Conservation (phyloP, 768 basidiomycete species). For the Lentinula boryana region DNA sequence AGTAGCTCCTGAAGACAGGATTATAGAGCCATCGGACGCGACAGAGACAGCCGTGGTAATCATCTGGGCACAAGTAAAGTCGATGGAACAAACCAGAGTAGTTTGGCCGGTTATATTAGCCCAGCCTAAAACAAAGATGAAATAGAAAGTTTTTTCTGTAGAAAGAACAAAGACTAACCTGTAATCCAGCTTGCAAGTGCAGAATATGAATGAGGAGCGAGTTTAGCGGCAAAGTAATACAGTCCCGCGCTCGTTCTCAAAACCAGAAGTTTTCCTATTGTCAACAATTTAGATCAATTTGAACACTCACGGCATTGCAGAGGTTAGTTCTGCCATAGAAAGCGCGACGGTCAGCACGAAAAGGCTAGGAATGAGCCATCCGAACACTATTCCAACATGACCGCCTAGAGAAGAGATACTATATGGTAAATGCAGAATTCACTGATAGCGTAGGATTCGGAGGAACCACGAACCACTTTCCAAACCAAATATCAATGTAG, state of each 20-base stretch:
- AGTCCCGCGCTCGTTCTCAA: conserved; percentile 69
- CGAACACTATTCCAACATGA: conserved; percentile 73
- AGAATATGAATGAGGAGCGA: conserved; percentile 57
- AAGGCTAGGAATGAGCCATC: conserved; percentile 66
- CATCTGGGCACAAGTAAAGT: conserved; percentile 77
- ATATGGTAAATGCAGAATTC: neutral
- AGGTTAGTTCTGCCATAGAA: conserved; percentile 69
- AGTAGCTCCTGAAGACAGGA: conserved; percentile 54
- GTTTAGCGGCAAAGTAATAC: conserved; percentile 73
- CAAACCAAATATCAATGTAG: conserved; percentile 60
- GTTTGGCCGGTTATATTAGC: conserved; percentile 71
- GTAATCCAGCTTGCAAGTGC: conserved; percentile 64
- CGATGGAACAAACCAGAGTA: conserved; percentile 67
- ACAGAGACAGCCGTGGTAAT: conserved; percentile 68
- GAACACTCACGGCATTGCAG: conserved; percentile 65
- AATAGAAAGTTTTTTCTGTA: neutral
- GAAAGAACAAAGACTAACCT: conserved; percentile 17
- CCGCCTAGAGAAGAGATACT: conserved; percentile 42
- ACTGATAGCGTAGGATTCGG: neutral
- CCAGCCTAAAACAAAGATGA: conserved; percentile 42
- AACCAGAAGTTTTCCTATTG: neutral
- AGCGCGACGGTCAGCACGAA: conserved; percentile 65
- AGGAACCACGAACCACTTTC: conserved; percentile 39
- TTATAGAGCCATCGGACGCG: conserved; percentile 43
- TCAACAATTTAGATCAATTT: neutral